Evolutionary conservation across 371 early-diverging fungal species (phyloP), one percentile per base, ranked within the genome.

Genomic region (Rhizopus stolonifer): DNA sequence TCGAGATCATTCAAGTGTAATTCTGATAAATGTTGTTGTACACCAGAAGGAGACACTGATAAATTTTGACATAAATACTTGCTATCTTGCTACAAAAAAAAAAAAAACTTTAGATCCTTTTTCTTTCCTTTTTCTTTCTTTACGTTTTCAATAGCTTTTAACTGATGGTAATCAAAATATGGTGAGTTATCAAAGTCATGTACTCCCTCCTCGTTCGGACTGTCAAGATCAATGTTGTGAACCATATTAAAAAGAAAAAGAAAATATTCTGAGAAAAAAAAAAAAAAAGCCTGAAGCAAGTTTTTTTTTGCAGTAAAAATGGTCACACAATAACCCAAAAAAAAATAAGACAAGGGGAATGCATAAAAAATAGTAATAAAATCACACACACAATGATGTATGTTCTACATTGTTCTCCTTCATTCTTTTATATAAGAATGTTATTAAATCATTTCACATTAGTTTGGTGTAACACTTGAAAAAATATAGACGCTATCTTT

Each of bases 101-200:
- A 23, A 29, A 24, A 18, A 13, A 9, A 39, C 43, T 17, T 19
- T 4, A 6, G 18, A 13, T 23, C 10, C 15, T 14, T 21, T 22
- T 3, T 21, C 10, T 10, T 29, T 29, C 31, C 4, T 29, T 29
- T 4, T 29, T 4, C 7, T 29, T 29, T 21, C 49, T 65, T 63
- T 58, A 76, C 76, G 39, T 61, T 76, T 42, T 70, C 65, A 42
- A 70, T 67, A 2, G 65, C 54, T 33, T 64, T 72, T 40, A 64
- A 62, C 19, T 76, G 70, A 45, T 76, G 76, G 42, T 76, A 76
- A 43, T 76, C 65, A 59, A 76, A 72, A 36, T 67, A 76, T 8
- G 76, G 76, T 9, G 73, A 58, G 43, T 61, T 49, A 29, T 74
- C 70, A 47, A 46, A 58, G 26, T 45, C 44, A 36, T 49, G 40